Evolutionary conservation across 495 filamentous ascomycete species (phyloP).

Genomic region (Aspergillus bridgeri): DNA sequence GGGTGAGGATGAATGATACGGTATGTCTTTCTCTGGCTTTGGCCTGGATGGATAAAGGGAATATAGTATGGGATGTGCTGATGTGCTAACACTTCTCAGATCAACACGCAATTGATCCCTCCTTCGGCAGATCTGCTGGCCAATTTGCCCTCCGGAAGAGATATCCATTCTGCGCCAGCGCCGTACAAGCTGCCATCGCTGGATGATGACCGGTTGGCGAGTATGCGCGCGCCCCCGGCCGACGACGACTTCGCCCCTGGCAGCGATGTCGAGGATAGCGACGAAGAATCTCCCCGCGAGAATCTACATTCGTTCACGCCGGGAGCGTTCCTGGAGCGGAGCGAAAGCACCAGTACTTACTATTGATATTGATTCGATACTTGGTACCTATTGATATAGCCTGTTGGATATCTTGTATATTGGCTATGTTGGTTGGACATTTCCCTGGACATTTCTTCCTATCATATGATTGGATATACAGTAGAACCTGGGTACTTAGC

Average conservation of each 20-base stretch:
- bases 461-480: neutral
- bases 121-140: slow-evolving; percentile 64
- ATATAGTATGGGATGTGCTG: neutral
- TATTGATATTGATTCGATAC: slow-evolving; percentile 36
- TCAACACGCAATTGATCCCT: slow-evolving; percentile 76
- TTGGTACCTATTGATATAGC: neutral
- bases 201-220: slow-evolving; percentile 52
- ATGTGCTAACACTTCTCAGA: slow-evolving; percentile 40
- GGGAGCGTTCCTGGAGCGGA: slow-evolving; percentile 42
- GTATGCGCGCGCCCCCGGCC: slow-evolving; percentile 42
- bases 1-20: slow-evolving; percentile 89
- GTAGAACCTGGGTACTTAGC: neutral
- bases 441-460: too few relatives aligned
- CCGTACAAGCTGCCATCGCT: slow-evolving; percentile 57
- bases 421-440: neutral
- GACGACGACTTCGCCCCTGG: slow-evolving; percentile 31
- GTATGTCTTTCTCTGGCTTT: slow-evolving; percentile 46
- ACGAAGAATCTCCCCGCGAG: slow-evolving; percentile 42
- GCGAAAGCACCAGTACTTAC: slow-evolving; percentile 40
- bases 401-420: neutral
- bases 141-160: slow-evolving; percentile 80
- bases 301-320: slow-evolving; percentile 30
- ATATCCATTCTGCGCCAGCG: slow-evolving; percentile 66
- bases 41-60: too few relatives aligned
- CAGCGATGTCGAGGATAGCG: slow-evolving; percentile 40